Evolutionary conservation across 768 basidiomycete genomes (phyloP).

Genomic region (Tephrocybe rancida): DNA sequence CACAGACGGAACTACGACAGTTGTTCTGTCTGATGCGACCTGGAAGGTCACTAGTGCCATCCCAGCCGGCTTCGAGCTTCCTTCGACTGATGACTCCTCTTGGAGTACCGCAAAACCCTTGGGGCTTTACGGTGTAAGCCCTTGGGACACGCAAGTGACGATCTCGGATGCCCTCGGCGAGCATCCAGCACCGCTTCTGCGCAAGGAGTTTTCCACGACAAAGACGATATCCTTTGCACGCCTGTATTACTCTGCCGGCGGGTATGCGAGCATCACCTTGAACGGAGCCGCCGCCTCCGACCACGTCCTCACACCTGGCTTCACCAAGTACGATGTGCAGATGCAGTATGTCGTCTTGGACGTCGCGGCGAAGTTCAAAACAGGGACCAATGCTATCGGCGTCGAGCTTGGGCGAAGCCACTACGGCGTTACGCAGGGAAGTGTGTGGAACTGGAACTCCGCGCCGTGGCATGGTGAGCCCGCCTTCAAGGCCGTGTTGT

Average conservation of each 20-base stretch:
- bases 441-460: slow-evolving; percentile 31
- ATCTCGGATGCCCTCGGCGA: slow-evolving; percentile 25
- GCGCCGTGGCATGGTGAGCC: slow-evolving; percentile 33
- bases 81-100: slow-evolving; percentile 20
- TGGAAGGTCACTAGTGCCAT: slow-evolving; percentile 24
- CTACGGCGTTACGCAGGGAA: slow-evolving; percentile 31
- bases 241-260: slow-evolving; percentile 30
- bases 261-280: slow-evolving; percentile 28
- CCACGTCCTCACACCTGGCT: slow-evolving; percentile 28
- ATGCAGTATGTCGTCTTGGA: slow-evolving; percentile 29
- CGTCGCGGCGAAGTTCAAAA: slow-evolving; percentile 19
- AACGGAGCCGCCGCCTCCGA: slow-evolving; percentile 29
- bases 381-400: slow-evolving; percentile 23
- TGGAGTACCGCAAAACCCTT: slow-evolving; percentile 22
- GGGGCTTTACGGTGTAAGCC: slow-evolving; percentile 22
- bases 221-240: slow-evolving; percentile 25
- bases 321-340: slow-evolving; percentile 30
- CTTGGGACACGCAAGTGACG: slow-evolving; percentile 24
- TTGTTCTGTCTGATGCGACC: slow-evolving; percentile 21
- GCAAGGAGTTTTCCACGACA: slow-evolving; percentile 22
- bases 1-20: slow-evolving; percentile 20
- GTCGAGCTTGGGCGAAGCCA: slow-evolving; percentile 29
- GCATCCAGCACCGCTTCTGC: slow-evolving; percentile 30
- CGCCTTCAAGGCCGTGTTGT: slow-evolving; percentile 23
- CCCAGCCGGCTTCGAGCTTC: slow-evolving; percentile 21